Evolutionary conservation across 805 yeast species (phyloP).

Genomic region (Metschnikowia koreensis): DNA sequence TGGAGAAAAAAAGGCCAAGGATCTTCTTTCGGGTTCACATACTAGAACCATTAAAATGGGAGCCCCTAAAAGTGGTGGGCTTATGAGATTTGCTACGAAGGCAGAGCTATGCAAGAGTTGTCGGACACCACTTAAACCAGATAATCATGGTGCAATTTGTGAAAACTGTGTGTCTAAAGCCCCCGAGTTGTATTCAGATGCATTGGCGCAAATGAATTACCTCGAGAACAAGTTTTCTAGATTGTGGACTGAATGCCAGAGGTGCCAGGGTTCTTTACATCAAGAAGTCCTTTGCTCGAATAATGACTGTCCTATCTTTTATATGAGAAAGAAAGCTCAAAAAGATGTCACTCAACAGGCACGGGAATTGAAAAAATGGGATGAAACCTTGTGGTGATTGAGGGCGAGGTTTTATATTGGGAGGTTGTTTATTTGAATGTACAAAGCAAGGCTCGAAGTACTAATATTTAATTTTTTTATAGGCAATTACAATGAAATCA

Average conservation of each 20-base stretch:
- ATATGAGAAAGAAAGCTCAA: slow-evolving; percentile 88
- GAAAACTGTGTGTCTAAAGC: slow-evolving; percentile 65
- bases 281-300: slow-evolving; percentile 94
- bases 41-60: slow-evolving; percentile 73
- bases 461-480: neutral
- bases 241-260: slow-evolving; percentile 96
- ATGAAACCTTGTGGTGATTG: slow-evolving; percentile 51
- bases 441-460: too few species aligned
- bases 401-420: too few species aligned
- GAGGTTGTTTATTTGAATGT: too few species aligned
- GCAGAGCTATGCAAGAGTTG: slow-evolving; percentile 88
- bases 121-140: slow-evolving; percentile 66
- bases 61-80: slow-evolving; percentile 79
- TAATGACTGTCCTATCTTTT: slow-evolving; percentile 95
- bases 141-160: slow-evolving; percentile 73
- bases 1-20: slow-evolving; percentile 80
- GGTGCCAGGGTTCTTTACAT: slow-evolving; percentile 94
- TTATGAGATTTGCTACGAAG: slow-evolving; percentile 88
- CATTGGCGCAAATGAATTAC: slow-evolving; percentile 73
- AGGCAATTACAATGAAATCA: too few species aligned
- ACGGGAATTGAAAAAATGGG: slow-evolving; percentile 64
- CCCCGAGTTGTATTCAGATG: slow-evolving; percentile 77
- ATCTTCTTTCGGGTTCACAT: slow-evolving; percentile 78
- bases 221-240: slow-evolving; percentile 81
- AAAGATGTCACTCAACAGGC: slow-evolving; percentile 63